phyloP scores from a whole-genome alignment of 371 early-diverging fungal genomes.

The Smittium mucronatum region DNA sequence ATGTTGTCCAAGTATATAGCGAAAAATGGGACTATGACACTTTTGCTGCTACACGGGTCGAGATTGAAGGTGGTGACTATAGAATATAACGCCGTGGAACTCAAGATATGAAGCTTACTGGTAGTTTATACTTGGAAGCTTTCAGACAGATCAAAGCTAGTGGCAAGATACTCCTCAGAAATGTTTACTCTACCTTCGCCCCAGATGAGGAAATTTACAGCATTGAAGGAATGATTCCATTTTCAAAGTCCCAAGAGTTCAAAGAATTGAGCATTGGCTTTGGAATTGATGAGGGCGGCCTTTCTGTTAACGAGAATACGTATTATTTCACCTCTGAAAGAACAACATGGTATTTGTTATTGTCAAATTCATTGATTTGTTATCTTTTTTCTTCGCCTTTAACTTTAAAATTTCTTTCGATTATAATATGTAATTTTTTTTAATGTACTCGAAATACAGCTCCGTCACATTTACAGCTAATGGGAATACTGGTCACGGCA shows the following conservation, averaged over 20 bases:
- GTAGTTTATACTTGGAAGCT: conserved; percentile 56
- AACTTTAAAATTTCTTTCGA: no score
- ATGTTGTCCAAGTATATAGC: conserved; percentile 67
- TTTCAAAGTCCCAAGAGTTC: conserved; percentile 46
- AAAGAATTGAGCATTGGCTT: conserved; percentile 52
- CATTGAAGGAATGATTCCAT: conserved; percentile 50
- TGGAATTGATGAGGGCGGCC: conserved; percentile 48
- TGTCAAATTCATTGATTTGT: no score
- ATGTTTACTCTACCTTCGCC: conserved; percentile 54
- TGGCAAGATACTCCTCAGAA: conserved; percentile 42
- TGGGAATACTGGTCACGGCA: conserved; percentile 64
- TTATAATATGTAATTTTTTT: no score
- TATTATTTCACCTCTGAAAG: neutral
- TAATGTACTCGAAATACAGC: no score
- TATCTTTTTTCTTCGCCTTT: no score
- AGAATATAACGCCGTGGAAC: conserved; percentile 62
- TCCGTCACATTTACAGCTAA: conserved; percentile 31
- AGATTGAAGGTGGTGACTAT: conserved; percentile 32
- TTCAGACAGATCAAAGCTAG: conserved; percentile 41
- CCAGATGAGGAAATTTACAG: conserved; percentile 80
- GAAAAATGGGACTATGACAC: conserved; percentile 56
- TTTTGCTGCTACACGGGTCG: conserved; percentile 48
- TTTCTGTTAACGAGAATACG: neutral
- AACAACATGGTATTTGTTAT: no score
- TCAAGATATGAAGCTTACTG: conserved; percentile 82